Percentiles rank a stretch among this genome's conserved stretches.
Conservation (phyloP, 2,329 filamentous ascomycete genomes). For the Cladorrhinum sp. region DNA sequence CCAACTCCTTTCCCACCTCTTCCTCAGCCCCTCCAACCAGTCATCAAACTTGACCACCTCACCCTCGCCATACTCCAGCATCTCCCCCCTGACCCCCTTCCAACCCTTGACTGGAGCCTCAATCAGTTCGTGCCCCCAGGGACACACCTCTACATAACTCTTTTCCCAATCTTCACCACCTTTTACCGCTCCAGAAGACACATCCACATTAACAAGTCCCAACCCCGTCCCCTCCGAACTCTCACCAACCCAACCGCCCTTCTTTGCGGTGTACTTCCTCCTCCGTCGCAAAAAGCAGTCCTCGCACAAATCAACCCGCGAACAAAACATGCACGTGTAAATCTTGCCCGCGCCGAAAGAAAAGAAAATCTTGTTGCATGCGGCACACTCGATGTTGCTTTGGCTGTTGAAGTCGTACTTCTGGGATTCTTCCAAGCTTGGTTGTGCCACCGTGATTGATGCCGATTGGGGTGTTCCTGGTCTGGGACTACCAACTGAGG, state of each 20-base stretch:
- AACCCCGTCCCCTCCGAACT: background rate
- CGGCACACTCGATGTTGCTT: background rate
- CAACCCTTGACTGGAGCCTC: slow-evolving; percentile 2
- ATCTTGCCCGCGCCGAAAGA: background rate
- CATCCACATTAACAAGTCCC: background rate
- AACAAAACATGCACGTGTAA: slow-evolving; percentile 3
- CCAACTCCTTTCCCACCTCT: background rate
- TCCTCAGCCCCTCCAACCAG: background rate
- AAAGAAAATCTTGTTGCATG: background rate
- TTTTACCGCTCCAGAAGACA: background rate
- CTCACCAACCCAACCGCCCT: background rate
- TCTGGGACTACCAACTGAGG: background rate
- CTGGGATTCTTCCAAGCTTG: background rate
- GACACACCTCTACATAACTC: slow-evolving; percentile 6
- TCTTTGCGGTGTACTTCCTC: background rate
- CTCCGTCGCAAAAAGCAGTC: background rate
- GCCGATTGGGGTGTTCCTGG: background rate
- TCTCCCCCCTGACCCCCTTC: slow-evolving; percentile 1
- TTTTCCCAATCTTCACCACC: background rate
- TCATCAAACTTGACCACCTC: background rate
- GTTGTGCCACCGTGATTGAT: background rate
- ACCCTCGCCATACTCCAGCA: background rate
- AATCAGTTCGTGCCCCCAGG: slow-evolving; percentile 2
- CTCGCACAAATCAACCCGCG: slow-evolving; percentile 5
- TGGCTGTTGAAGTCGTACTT: background rate